Evolutionary conservation across 192 early-diverging fungal species (phyloP).

Genomic region (Podila verticillata): DNA sequence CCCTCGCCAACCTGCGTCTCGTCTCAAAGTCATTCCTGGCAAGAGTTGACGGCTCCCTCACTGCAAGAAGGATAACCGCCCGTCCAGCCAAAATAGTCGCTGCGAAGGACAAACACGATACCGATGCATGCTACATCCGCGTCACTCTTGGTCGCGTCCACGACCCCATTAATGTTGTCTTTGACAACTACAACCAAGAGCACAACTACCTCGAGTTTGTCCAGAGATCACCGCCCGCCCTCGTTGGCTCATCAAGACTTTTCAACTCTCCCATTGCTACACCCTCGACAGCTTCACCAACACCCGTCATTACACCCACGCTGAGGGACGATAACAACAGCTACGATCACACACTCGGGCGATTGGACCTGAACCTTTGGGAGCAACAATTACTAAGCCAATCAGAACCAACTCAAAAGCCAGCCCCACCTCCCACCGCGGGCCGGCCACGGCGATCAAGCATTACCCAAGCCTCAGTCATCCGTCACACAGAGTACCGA

Average conservation of each 20-base stretch:
- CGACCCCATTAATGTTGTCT: conserved; percentile 34
- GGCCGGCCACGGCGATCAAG: conserved; percentile 16
- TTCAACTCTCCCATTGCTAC: not conserved
- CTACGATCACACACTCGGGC: conserved; percentile 6
- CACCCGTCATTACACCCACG: not conserved
- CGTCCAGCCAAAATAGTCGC: not conserved
- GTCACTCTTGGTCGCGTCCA: conserved; percentile 10
- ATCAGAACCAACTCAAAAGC: not conserved
- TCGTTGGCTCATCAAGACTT: not conserved
- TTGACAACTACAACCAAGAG: conserved; percentile 19
- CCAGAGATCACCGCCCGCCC: not conserved
- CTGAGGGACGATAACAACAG: not conserved
- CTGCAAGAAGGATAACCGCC: conserved; percentile 19
- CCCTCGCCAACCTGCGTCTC: conserved; percentile 22
- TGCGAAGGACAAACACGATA: conserved; percentile 14
- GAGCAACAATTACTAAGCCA: conserved; percentile 16
- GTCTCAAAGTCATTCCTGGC: conserved; percentile 30
- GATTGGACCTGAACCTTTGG: conserved; percentile 33
- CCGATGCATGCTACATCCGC: conserved; percentile 29
- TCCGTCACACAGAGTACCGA: conserved; percentile 21
- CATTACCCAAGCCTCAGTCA: conserved; percentile 23
- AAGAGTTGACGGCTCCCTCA: conserved; percentile 36
- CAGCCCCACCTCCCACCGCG: not conserved
- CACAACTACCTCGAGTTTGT: conserved; percentile 45
- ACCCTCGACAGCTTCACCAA: not conserved